phyloP scores from a whole-genome alignment of 768 basidiomycete species.

The Trametes cingulata region DNA sequence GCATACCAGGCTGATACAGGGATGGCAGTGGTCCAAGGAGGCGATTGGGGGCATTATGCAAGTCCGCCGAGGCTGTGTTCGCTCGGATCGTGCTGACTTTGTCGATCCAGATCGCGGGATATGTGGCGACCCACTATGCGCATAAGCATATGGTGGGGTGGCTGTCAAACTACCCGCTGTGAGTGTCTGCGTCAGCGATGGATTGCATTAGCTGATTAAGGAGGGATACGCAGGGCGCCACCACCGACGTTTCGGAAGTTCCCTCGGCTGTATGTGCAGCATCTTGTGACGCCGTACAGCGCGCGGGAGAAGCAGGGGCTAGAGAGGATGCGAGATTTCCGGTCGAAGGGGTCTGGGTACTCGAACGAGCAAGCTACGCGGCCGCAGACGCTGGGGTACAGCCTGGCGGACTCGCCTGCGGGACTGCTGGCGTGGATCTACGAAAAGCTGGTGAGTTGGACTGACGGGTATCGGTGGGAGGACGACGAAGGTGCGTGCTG shows the following conservation, averaged over 20 bases:
- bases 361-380: conserved; percentile 33
- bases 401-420: conserved; percentile 58
- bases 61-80: not conserved
- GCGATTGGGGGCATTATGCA: conserved; percentile 47
- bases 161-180: conserved; percentile 36
- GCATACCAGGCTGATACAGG: conserved; percentile 35
- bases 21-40: conserved; percentile 44
- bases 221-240: conserved; percentile 22
- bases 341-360: conserved; percentile 35
- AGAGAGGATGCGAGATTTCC: conserved; percentile 28
- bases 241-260: conserved; percentile 28
- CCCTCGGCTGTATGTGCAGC: conserved; percentile 34
- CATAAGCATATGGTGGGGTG: conserved; percentile 34
- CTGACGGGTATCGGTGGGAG: conserved; percentile 55
- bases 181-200: not conserved
- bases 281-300: conserved; percentile 32
- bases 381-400: conserved; percentile 47
- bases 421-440: conserved; percentile 44
- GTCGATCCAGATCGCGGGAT: conserved; percentile 32
- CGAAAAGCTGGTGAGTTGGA: conserved; percentile 36
- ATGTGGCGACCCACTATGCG: conserved; percentile 29
- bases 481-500: conserved; percentile 50
- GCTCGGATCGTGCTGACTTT: not conserved
- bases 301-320: conserved; percentile 34
- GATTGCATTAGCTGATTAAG: conserved; percentile 20